Evolutionary conservation across 1,284 basidiomycete species (phyloP), one percentile per base, ranked within the genome.

Genomic region (Earliella scabrosa): DNA sequence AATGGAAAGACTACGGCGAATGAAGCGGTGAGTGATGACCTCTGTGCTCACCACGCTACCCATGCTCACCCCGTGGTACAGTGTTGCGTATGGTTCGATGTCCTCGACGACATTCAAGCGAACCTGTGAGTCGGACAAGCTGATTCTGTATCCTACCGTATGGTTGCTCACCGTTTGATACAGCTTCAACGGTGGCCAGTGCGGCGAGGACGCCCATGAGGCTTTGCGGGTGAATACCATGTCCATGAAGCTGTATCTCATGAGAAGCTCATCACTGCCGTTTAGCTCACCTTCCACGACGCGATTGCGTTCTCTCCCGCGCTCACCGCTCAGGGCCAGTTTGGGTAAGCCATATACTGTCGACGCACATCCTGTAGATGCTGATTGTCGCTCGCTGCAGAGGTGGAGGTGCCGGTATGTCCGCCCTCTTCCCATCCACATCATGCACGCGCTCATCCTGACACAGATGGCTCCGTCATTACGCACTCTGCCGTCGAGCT

Each of bases 151-250:
- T 20, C 20, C 4, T 24, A 2, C 3, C 13, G 8, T 11, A 31
- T 3, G 20, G 4, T 23, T 5, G 16, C 24, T 45, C 18, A 34
- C 16, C 24, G 9, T 20, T 36, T 5, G 11, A 20, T 34, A 8
- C 38, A 59, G 58, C 43, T 59, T 59, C 58, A 29, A 55, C 23
- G 47, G 51, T 36, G 53, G 46, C 13, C 26, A 46, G 21, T 65
- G 67, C 39, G 64, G 66, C 24, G 64, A 68, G 26, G 61, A 70
- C n/a, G 66, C 63, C 10, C 69, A 66, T 50, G 68, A 70, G 35
- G 52, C 58, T 3, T 46, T 59, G n/a, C 53, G 58, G 43, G 58
- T 59, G 49, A 38, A 2, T 26, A 40, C 21, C n/a, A 20, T 16
- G 34, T 9, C 23, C 13, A 13, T 23, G 2, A 24, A n/a, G n/a